Base-by-base conservation (phyloP, 139 green algal genomes). In the Axilococcus clingmanii region DNA sequence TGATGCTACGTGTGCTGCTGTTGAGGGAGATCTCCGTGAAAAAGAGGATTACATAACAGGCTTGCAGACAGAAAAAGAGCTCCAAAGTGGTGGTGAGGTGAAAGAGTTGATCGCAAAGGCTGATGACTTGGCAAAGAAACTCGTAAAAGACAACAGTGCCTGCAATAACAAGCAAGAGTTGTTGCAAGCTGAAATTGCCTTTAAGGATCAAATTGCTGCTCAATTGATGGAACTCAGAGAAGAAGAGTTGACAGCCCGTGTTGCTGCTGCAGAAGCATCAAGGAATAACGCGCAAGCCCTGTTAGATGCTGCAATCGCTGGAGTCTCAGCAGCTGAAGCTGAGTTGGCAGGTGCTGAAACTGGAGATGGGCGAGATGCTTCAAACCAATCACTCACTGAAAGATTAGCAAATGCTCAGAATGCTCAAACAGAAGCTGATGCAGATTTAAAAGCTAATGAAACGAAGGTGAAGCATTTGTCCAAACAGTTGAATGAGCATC, bases 281-380 rank as follows among this genome's bases (percentile, higher is more conserved):
- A 52, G 55, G 11, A 58, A 79, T 23, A 52, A 48, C 27, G 66
- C 61, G 7, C 19, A 47, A 25, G 52, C 52, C 7, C 40, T 31
- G 9, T 16, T 41, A n/a, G 59, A 64, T 50, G 58, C 43, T 6
- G 54, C 62, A 31, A 35, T 64, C 34, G 49, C 45, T 5, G 59
- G 45, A 4, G 61, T 82, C 40, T 60, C 73, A 20, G 77, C 74
- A 1, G 79, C 74, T 11, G 36, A 78, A 46, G 58, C 59, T 22
- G 69, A 79, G 61, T 55, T 88, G 40, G 64, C 80, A 43, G 84
- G 86, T 17, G 86, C 80, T 1, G 73, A 91, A 55, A 77, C 82
- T 17, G 83, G 85, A 6, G 85, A 93, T 43, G 80, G 86, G 5
- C 72, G 88, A 14, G 81, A 94, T 40, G 70, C 79, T 23, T 83